Evolutionary conservation across 1,139 yeast genomes (phyloP), one percentile per base, ranked within the genome.

Genomic region (Trichomonascaceae sp.): DNA sequence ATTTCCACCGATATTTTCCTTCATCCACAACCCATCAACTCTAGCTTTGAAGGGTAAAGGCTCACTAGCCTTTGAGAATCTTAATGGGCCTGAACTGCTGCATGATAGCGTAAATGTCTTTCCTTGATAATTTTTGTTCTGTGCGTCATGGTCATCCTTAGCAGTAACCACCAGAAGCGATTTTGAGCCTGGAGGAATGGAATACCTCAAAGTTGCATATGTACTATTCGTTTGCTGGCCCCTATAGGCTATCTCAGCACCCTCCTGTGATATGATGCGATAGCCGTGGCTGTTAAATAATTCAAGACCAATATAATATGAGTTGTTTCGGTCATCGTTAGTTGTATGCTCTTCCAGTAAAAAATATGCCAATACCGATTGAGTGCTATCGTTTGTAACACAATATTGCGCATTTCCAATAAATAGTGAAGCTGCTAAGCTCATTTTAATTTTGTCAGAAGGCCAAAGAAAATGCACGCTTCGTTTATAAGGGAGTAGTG

Each of bases 1-100:
- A 58, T 76, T 79, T 0, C 93, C 91, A 1, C 88, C 90, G 46
- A 76, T 69, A 15, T 69, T 68, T 1, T 68, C 67, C 1, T 65
- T 61, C 13, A 69, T 70, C 91, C 93, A 85, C 32, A 66, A 69
- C 10, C 78, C 85, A 0, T 67, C 63, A 0, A 69, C 54, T 1
- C 69, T 66, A 0, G 61, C 57, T 1, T 60, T 46, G 45, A 60
- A 54, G 1, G 65, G 58, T 48, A 67, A 67, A 22, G 62, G 62
- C n/a, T 64, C 60, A 67, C 69, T 49, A 1, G 76, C 70, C 55
- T 71, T 75, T 12, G 43, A 12, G 6, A 77, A 49, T 3, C 50
- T 51, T 17, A 76, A 53, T 0, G 61, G 54, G 0, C 61, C 55
- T 10, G 70, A 71, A 47, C 77, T 70, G 62, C 70, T 74, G 1